Evolutionary conservation across 768 basidiomycete species (phyloP), one percentile per base, ranked within the genome.

Genomic region (Boletus bicolor): DNA sequence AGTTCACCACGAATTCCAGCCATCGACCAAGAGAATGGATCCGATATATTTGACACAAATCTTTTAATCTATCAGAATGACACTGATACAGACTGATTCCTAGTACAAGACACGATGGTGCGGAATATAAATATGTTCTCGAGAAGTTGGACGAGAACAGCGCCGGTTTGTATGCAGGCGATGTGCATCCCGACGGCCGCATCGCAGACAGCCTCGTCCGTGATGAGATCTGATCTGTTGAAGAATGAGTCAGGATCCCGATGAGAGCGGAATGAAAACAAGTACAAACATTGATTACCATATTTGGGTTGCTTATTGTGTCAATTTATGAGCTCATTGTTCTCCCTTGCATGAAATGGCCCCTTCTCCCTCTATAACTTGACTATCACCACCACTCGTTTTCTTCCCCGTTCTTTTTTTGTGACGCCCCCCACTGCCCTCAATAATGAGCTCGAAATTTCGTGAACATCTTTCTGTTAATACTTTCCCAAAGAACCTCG

Each of bases 381-480:
- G 46, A 55, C 51, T 19, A 34, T 34, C n/a, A 49, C 58, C 5
- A 53, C 47, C 59, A 0, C 49, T 64, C 57, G 17, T 55, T 64
- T 56, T 54, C 7, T 49, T 35, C 14, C 26, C 38, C 53, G 0
- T 45, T 55, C 30, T 38, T 42, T 54, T 28, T 54, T 28, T 34
- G 35, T 41, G 28, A 50, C 45, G 11, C 46, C 43, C 21, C 21
- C 52, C 51, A 6, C 35, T 30, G 8, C 28, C 3, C 14, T 46
- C 11, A 4, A 53, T 49, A 58, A 71, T 69, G 69, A 56, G 54
- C 59, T 71, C 69, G 3, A 69, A 63, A 35, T 72, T 72, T 53
- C 66, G 64, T 38, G 70, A 72, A 49, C 68, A 72, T 41, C 61
- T 72, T 17, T 70, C 68, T 21, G 39, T 73, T 15, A 36, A 55